phyloP scores from a whole-genome alignment of 2,329 filamentous ascomycete genomes.

The Leptographium galeiforme region DNA sequence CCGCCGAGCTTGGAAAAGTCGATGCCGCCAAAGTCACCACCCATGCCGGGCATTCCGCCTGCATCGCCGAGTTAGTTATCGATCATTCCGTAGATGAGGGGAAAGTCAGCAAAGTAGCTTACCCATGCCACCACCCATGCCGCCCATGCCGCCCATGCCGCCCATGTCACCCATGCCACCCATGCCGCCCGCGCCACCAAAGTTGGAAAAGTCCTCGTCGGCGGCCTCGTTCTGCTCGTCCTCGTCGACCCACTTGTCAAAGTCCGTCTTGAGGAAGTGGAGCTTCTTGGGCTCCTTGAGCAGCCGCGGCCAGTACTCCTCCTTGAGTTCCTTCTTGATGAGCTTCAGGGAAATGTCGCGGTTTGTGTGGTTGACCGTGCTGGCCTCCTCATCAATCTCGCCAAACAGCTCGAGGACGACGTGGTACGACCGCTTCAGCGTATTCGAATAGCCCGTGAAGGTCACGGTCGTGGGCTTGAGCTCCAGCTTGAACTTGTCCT shows the following conservation, averaged over 20 bases:
- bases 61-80: not conserved
- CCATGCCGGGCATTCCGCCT: conserved; percentile 12
- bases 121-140: conserved; percentile 11
- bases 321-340: conserved; percentile 91
- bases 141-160: conserved; percentile 41
- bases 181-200: conserved; percentile 40
- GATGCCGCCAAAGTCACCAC: conserved; percentile 65
- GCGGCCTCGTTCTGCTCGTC: conserved; percentile 89
- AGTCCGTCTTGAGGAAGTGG: conserved; percentile 93
- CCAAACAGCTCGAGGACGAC: conserved; percentile 77
- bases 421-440: conserved; percentile 76
- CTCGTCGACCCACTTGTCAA: conserved; percentile 98
- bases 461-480: conserved; percentile 62
- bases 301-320: conserved; percentile 91
- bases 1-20: conserved; percentile 86
- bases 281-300: conserved; percentile 81
- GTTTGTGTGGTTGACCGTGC: conserved; percentile 76
- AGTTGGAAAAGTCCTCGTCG: conserved; percentile 65
- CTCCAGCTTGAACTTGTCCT: conserved; percentile 66
- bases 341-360: conserved; percentile 84
- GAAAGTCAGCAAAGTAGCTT: not conserved
- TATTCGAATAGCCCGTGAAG: conserved; percentile 72
- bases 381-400: conserved; percentile 77
- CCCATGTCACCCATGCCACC: conserved; percentile 42
- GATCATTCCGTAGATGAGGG: not conserved